Evolutionary conservation across 169 alveolate genomes (phyloP).

Genomic region (Plasmodium fragile): DNA sequence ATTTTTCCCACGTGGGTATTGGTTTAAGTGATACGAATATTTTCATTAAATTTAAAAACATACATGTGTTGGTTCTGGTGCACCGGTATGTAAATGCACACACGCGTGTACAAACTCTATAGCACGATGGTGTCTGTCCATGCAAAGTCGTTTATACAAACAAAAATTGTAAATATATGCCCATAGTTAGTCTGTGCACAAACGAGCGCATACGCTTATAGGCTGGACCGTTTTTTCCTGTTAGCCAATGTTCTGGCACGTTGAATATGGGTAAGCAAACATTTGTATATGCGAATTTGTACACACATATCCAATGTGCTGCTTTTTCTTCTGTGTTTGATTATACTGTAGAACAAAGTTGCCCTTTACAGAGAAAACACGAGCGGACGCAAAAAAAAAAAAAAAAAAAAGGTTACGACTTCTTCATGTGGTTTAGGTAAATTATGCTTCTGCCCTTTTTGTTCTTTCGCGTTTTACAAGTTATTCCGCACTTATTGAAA

Average conservation of each 20-base stretch:
- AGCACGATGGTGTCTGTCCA: neutral
- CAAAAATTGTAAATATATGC: neutral
- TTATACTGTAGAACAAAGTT: neutral
- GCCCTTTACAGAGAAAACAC: neutral
- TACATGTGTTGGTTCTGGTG: neutral
- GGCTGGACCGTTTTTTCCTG: neutral
- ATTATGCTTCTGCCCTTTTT: neutral
- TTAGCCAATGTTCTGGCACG: neutral
- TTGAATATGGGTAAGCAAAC: neutral
- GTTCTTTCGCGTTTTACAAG: neutral
- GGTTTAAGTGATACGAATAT: neutral
- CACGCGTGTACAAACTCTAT: neutral
- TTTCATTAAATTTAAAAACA: neutral
- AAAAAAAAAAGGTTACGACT: neutral
- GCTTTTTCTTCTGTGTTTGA: neutral
- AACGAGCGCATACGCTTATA: neutral
- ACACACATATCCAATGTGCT: neutral
- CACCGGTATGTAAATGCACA: neutral
- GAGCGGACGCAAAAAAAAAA: neutral
- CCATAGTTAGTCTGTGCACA: neutral
- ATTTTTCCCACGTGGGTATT: neutral
- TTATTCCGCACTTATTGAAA: neutral
- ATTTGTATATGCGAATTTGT: neutral
- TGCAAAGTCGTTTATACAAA: neutral
- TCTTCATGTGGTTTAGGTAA: neutral